Percentiles rank a stretch among this genome's conserved stretches.
Conservation (phyloP, 2,329 filamentous ascomycete species). For the Stagonosporopsis rhizophila region DNA sequence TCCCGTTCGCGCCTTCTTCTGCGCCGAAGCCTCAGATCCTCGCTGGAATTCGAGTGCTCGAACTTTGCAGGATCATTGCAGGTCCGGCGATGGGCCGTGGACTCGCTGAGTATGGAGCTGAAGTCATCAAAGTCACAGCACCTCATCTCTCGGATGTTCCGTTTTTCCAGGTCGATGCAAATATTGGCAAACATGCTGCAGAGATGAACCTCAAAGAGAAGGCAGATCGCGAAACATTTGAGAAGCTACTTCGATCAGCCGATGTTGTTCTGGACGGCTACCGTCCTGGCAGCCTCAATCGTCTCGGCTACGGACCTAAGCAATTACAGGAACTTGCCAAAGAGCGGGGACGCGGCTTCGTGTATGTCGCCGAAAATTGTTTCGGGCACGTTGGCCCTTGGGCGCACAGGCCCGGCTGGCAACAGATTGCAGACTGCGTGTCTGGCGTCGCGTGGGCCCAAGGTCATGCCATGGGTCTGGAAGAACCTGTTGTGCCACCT, state of each 20-base stretch:
- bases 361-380: slow-evolving; percentile 75
- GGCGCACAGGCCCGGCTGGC: slow-evolving; percentile 71
- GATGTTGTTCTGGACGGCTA: slow-evolving; percentile 76
- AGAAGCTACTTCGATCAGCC: slow-evolving; percentile 65
- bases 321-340: slow-evolving; percentile 61
- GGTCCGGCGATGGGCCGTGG: slow-evolving; percentile 75
- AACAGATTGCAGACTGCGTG: slow-evolving; percentile 73
- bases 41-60: slow-evolving; percentile 73
- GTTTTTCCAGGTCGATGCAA: slow-evolving; percentile 75
- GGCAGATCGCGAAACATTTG: slow-evolving; percentile 63
- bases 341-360: slow-evolving; percentile 65
- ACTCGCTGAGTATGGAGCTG: slow-evolving; percentile 77
- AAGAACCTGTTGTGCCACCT: slow-evolving; percentile 71
- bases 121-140: slow-evolving; percentile 75
- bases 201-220: slow-evolving; percentile 68
- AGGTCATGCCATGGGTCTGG: slow-evolving; percentile 65
- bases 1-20: slow-evolving; percentile 53
- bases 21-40: slow-evolving; percentile 51
- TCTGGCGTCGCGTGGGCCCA: slow-evolving; percentile 68
- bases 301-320: slow-evolving; percentile 68
- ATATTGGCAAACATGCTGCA: slow-evolving; percentile 72
- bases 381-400: slow-evolving; percentile 72
- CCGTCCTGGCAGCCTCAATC: slow-evolving; percentile 69
- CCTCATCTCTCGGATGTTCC: slow-evolving; percentile 73
- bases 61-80: slow-evolving; percentile 77